Evolutionary conservation across 169 alveolate species (phyloP).

Genomic region (Cyclospora cayetanensis): DNA sequence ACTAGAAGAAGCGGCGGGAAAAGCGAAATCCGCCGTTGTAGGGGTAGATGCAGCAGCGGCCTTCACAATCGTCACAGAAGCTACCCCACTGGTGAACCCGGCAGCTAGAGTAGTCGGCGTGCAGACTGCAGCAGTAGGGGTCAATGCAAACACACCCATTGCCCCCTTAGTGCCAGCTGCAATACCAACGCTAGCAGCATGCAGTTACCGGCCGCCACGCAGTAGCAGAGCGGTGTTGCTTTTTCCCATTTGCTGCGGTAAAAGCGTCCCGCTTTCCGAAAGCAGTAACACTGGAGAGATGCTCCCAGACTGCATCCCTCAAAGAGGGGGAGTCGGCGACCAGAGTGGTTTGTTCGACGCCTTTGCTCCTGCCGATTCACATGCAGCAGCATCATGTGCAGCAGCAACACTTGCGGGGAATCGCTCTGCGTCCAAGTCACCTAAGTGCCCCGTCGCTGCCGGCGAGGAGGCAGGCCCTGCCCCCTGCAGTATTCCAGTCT

Average conservation of each 20-base stretch:
- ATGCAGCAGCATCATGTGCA: neutral
- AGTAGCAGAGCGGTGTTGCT: neutral
- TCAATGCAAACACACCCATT: neutral
- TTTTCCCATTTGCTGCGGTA: constrained; percentile 36
- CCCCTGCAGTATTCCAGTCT: neutral
- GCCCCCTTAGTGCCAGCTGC: neutral
- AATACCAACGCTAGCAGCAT: neutral
- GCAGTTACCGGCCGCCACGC: neutral
- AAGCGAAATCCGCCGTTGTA: neutral
- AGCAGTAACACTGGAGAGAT: neutral
- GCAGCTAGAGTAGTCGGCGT: neutral
- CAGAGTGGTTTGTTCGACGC: too few species aligned
- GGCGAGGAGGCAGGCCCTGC: neutral
- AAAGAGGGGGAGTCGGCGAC: too few species aligned
- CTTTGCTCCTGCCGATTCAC: neutral
- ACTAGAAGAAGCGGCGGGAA: neutral
- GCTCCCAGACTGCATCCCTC: neutral
- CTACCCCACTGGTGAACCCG: neutral
- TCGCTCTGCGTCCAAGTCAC: neutral
- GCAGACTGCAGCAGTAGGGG: too few species aligned
- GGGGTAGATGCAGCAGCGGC: neutral
- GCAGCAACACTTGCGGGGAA: neutral
- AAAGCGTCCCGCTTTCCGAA: neutral
- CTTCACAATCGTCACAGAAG: neutral
- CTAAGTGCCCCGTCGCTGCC: neutral